These are phyloP conservation scores for Solanum medicagineum DNA, from an alignment of 257 asterid genomes.

Conservation along the genomic window DNA sequence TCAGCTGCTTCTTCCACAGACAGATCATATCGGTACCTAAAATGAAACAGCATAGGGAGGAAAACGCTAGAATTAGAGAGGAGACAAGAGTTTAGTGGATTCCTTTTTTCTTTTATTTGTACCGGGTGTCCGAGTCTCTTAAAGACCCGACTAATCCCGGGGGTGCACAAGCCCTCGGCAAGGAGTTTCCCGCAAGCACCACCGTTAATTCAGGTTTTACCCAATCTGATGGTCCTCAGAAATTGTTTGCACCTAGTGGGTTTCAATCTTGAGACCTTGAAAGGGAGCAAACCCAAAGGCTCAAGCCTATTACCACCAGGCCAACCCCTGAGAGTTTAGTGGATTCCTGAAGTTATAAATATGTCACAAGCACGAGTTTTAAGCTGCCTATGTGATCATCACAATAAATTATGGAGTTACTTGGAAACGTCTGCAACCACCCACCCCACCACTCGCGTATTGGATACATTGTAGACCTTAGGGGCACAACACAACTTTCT, in stretches of 20 bases:
- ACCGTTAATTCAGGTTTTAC: no score
- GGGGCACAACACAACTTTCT: not conserved
- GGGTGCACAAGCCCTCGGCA: no score
- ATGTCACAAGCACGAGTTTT: not conserved
- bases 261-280: no score
- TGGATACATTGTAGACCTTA: not conserved
- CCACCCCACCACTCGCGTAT: not conserved
- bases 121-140: no score
- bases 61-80: not conserved
- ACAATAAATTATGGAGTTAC: not conserved
- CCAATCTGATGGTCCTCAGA: no score
- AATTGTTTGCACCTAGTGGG: no score
- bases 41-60: not conserved
- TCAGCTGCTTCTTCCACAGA: conserved; percentile 85
- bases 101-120: no score
- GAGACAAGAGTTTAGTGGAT: not conserved
- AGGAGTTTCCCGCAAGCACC: no score
- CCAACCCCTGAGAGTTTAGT: not conserved
- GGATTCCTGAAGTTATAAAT: not conserved
- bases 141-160: no score
- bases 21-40: conserved; percentile 51
- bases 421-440: not conserved
- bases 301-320: no score
- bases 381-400: not conserved
- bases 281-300: no score